Base-by-base conservation (phyloP, 345 rosid species). In the Melaleuca alternifolia region DNA sequence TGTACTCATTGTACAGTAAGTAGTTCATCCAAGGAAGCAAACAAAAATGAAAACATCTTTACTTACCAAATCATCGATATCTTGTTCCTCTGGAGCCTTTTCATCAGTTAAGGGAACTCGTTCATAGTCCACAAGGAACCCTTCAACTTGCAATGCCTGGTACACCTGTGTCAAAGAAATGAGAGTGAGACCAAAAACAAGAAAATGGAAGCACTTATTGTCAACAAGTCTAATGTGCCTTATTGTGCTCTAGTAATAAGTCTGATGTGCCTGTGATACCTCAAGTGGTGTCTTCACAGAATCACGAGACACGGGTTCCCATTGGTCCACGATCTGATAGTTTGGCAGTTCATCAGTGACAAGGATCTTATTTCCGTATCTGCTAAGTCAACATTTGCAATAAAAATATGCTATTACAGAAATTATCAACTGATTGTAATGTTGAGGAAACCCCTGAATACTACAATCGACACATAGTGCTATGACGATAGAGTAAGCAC, bases 301-400 rank as follows among this genome's bases (percentile, higher is more conserved):
- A 94, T 93, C 96, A 87, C 88, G 53, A 28, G 97, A 96, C 44
- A 97, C 98, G 62, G 97, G 96, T 91, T 96, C 99, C 99, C 99
- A 97, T 65, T 95, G 99, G 91, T 97, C 99, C 86, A 96, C 99
- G 96, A 96, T 95, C 92, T 95, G 99, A 91, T 98, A 98, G 93
- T 95, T 97, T 61, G 99, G 98, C 85, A 97, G 94, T 92, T 97
- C 99, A 93, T 96, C 99, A 62, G 98, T 97, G 90, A 97, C 99
- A 87, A 96, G 99, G 92, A 97, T 96, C 93, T 97, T 97, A 91
- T 96, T 95, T 87, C 97, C 99, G 90, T 94, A 97, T 90, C 99
- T 97, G 97, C 85, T 84, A 92, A 20, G 89, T 86, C 88, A 91
- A 87, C 88, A 88, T 87, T 75, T 54, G 54, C 85, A 85, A 89